These are phyloP conservation scores for Coprinopsis cinerea DNA, from an alignment of 768 basidiomycete genomes.

Conservation along the genomic window DNA sequence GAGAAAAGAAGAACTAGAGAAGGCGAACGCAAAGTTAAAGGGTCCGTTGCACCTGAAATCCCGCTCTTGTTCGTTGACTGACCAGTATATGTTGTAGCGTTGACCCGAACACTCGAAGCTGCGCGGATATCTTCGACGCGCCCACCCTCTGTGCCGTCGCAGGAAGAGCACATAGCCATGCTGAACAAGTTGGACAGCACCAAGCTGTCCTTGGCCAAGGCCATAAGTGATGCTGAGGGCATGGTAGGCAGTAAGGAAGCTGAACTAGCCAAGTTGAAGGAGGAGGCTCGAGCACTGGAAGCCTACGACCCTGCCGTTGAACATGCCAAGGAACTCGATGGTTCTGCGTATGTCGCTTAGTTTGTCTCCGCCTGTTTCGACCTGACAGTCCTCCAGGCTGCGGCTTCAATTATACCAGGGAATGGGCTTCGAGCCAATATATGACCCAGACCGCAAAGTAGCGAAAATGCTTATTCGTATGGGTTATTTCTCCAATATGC, in stretches of 20 bases:
- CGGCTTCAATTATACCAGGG: constrained; percentile 65
- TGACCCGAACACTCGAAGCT: constrained; percentile 58
- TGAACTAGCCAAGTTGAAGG: constrained; percentile 63
- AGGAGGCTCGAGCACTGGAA: constrained; percentile 55
- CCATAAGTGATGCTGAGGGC: constrained; percentile 68
- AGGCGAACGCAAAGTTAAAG: constrained; percentile 59
- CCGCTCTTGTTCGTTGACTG: no score
- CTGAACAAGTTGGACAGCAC: constrained; percentile 63
- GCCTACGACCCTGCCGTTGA: constrained; percentile 67
- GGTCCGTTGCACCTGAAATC: constrained; percentile 28
- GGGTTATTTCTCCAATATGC: constrained; percentile 23
- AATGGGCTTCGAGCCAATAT: constrained; percentile 65
- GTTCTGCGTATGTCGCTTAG: constrained; percentile 48
- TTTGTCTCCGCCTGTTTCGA: background rate
- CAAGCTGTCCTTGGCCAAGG: constrained; percentile 62
- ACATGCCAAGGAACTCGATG: constrained; percentile 64
- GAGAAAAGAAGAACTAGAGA: constrained; percentile 63
- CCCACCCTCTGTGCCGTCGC: constrained; percentile 63
- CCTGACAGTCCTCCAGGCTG: constrained; percentile 35
- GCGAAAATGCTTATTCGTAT: constrained; percentile 64
- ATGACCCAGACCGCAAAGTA: constrained; percentile 44
- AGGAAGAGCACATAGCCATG: constrained; percentile 50
- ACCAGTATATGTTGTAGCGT: constrained; percentile 34
- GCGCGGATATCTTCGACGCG: constrained; percentile 67
- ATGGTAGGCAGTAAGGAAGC: constrained; percentile 61